A percentile compares a stretch with the other conserved stretches of the same genome.
Evolutionary conservation across 441 rosid genomes (phyloP).

Genomic region (Populus hybrid): DNA sequence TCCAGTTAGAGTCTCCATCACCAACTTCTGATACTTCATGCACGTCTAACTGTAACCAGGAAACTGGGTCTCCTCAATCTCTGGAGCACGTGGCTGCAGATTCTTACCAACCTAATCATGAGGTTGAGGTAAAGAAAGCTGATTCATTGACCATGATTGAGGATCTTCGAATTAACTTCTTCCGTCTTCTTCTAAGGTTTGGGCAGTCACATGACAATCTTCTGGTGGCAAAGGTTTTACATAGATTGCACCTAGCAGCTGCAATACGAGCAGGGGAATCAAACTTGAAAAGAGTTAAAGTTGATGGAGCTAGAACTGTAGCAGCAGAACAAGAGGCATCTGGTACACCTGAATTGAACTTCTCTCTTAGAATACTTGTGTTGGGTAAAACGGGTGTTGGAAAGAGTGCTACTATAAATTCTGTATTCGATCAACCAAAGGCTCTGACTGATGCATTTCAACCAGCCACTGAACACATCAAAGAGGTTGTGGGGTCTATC

Average conservation of each 20-base stretch:
- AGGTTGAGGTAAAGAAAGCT: constrained; percentile 28
- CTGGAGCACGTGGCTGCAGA: constrained; percentile 41
- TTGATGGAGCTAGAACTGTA: constrained; percentile 45
- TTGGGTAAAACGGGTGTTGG: constrained; percentile 94
- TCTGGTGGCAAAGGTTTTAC: constrained; percentile 73
- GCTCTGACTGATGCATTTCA: constrained; percentile 70
- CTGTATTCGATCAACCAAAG: constrained; percentile 71
- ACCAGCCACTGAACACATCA: constrained; percentile 62
- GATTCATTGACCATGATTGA: constrained; percentile 59
- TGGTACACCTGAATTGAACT: constrained; percentile 61
- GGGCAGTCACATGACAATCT: constrained; percentile 60
- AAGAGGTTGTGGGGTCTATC: constrained; percentile 66
- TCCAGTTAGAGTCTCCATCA: constrained; percentile 31
- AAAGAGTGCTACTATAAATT: constrained; percentile 95
- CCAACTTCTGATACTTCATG: constrained; percentile 32
- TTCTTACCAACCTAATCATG: constrained; percentile 27
- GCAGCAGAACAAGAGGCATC: constrained; percentile 73
- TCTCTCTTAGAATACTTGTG: constrained; percentile 69
- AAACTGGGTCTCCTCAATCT: constrained; percentile 31
- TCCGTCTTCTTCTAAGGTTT: constrained; percentile 63
- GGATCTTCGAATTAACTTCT: constrained; percentile 64
- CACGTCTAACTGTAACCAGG: constrained; percentile 39
- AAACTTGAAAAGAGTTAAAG: constrained; percentile 47
- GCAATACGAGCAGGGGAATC: constrained; percentile 74
- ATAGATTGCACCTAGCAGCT: constrained; percentile 71